Evolutionary conservation across 257 asterid genomes (phyloP).

Genomic region (Solanum sparsipilum): DNA sequence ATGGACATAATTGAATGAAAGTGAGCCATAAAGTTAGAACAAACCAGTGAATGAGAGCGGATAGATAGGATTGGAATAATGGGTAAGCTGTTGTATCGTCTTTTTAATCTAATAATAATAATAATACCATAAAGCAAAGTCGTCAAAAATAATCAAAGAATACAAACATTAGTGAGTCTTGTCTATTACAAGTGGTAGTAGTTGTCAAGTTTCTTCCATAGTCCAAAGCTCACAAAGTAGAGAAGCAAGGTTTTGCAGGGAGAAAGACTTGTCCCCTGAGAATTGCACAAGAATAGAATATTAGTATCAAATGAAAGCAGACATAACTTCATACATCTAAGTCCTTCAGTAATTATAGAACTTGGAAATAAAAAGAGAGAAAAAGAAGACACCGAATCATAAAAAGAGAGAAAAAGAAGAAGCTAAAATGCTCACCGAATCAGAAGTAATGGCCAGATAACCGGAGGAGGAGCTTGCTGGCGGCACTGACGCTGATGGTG

Average conservation of each 20-base stretch:
- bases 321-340: background rate
- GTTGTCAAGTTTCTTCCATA: background rate
- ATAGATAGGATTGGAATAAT: too few species aligned
- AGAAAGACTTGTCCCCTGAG: slow-evolving; percentile 2
- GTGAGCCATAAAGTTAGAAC: background rate
- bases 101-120: background rate
- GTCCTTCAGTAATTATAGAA: background rate
- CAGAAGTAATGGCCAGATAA: slow-evolving; percentile 42
- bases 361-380: background rate
- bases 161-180: background rate
- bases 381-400: slow-evolving; percentile 25
- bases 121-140: background rate
- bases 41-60: background rate
- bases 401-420: too few species aligned
- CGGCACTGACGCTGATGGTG: slow-evolving; percentile 10
- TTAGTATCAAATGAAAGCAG: background rate
- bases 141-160: background rate
- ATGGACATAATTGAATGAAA: background rate
- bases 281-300: background rate
- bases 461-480: slow-evolving; percentile 24
- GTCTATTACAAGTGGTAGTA: background rate
- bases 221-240: background rate
- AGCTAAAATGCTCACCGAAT: slow-evolving; percentile 34
- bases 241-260: background rate
- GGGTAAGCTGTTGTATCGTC: background rate